These are phyloP conservation scores for Petrea volubilis DNA, from an alignment of 257 asterid genomes.

Conservation along the genomic window DNA sequence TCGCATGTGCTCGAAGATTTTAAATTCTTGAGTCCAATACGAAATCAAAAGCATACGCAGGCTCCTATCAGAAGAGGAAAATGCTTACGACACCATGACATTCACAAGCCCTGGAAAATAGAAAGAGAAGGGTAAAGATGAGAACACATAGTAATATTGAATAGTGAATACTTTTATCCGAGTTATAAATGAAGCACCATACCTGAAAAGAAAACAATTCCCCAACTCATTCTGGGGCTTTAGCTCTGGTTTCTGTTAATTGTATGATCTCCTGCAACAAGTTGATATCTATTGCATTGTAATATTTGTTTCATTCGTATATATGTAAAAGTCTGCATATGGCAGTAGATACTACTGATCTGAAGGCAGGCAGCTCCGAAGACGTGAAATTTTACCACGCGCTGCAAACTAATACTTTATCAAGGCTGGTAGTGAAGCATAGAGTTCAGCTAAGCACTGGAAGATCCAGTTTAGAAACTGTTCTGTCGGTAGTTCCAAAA, in stretches of 20 bases:
- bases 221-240: neutral
- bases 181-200: slow-evolving; percentile 20
- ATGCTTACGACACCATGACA: too few species aligned
- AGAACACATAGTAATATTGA: neutral
- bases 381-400: slow-evolving; percentile 10
- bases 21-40: too few species aligned
- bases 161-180: neutral
- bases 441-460: slow-evolving; percentile 87
- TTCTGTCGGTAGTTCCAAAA: slow-evolving; percentile 92
- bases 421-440: slow-evolving; percentile 79
- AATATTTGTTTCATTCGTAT: neutral
- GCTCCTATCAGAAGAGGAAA: too few species aligned
- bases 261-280: neutral
- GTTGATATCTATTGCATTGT: neutral
- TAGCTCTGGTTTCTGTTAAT: slow-evolving; percentile 1
- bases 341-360: neutral
- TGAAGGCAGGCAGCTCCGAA: slow-evolving; percentile 11
- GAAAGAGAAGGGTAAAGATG: neutral
- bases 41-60: too few species aligned
- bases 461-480: slow-evolving; percentile 96
- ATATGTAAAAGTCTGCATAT: slow-evolving; percentile 15
- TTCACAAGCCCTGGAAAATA: too few species aligned
- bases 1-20: too few species aligned
- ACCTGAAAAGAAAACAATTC: slow-evolving; percentile 24
- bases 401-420: slow-evolving; percentile 61